phyloP scores from a whole-genome alignment of 257 asterid genomes.

The Petunia secreta region DNA sequence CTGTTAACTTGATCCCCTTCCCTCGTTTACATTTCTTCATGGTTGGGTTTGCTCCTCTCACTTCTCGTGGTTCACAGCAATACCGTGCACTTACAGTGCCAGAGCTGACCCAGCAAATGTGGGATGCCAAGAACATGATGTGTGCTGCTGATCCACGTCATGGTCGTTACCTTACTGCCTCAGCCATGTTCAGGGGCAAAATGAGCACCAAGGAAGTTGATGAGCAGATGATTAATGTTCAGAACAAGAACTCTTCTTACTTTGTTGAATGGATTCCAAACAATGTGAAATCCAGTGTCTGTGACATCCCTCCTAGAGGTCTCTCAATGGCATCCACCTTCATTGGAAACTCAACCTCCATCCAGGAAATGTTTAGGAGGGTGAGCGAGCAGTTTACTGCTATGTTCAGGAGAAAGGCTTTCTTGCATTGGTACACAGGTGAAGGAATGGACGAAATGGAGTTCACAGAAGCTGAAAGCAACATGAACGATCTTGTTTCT shows the following conservation, averaged over 20 bases:
- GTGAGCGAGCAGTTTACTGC: conserved; percentile 96
- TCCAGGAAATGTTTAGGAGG: conserved; percentile 90
- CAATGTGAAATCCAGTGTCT: conserved; percentile 88
- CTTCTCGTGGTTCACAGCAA: conserved; percentile 91
- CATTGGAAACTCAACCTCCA: conserved; percentile 85
- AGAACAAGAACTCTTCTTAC: conserved; percentile 85
- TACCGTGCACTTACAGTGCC: conserved; percentile 89
- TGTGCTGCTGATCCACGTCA: conserved; percentile 94
- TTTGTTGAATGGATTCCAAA: conserved; percentile 93
- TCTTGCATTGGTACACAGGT: conserved; percentile 92
- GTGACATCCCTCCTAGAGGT: conserved; percentile 91
- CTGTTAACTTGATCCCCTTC: conserved; percentile 85
- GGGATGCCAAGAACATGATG: conserved; percentile 97
- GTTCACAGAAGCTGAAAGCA: conserved; percentile 89
- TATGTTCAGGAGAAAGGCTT: conserved; percentile 91
- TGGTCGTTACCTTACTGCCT: conserved; percentile 88
- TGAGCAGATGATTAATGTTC: conserved; percentile 87
- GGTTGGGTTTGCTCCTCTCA: conserved; percentile 90
- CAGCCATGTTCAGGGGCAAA: conserved; percentile 93
- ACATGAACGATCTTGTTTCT: conserved; percentile 84
- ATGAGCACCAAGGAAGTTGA: conserved; percentile 93
- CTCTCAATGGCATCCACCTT: conserved; percentile 89
- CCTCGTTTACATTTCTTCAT: conserved; percentile 88
- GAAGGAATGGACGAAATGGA: conserved; percentile 94
- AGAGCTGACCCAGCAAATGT: conserved; percentile 90